These are phyloP conservation scores for Vigna unguiculata DNA, from an alignment of 306 rosid species.

Conservation along the genomic window DNA sequence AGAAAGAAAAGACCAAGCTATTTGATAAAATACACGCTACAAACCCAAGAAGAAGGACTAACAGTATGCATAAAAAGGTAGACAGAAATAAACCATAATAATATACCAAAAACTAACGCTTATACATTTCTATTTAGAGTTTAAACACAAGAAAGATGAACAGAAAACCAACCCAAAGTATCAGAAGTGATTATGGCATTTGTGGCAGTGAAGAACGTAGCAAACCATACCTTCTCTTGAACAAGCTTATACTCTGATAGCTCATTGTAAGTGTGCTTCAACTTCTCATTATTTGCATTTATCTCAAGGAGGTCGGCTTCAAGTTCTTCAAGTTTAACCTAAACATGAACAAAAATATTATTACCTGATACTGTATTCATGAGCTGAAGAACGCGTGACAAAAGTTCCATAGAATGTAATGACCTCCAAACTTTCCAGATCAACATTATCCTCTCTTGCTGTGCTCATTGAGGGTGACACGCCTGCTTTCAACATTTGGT, in stretches of 20 bases:
- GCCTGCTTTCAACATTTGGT: conserved; percentile 76
- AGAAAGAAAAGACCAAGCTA: conserved; percentile 25
- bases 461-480: conserved; percentile 54
- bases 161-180: background rate
- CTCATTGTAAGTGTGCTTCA: conserved; percentile 71
- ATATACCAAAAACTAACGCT: background rate
- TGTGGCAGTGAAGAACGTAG: conserved; percentile 11
- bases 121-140: background rate
- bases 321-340: conserved; percentile 80
- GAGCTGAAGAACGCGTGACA: background rate
- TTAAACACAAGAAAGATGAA: conserved; percentile 18
- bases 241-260: conserved; percentile 80
- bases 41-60: conserved; percentile 4
- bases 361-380: conserved; percentile 4
- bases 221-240: conserved; percentile 72
- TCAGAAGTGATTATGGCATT: conserved; percentile 27
- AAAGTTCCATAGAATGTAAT: conserved; percentile 30
- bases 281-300: conserved; percentile 72
- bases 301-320: conserved; percentile 80
- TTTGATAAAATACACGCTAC: background rate
- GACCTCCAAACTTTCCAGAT: conserved; percentile 84
- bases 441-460: conserved; percentile 41
- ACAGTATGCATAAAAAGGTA: conserved; percentile 1
- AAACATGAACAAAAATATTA: conserved; percentile 35
- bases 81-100: conserved; percentile 25